Base-by-base conservation (phyloP, 768 basidiomycete species). In the Mycena chlorophos region DNA sequence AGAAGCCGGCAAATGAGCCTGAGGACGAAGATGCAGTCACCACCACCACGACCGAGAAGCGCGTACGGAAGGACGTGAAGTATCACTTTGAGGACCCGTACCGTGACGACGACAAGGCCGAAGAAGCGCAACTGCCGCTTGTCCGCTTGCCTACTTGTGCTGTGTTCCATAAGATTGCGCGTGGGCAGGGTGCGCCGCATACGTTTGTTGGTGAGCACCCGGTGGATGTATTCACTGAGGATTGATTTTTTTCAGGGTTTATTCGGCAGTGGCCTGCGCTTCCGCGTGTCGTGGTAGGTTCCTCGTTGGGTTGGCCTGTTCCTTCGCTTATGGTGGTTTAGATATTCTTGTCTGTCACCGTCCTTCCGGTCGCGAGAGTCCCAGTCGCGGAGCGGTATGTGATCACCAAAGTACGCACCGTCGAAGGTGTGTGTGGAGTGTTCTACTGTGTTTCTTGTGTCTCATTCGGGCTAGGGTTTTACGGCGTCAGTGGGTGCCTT, bases 201-300 rank as follows among this genome's bases (percentile, higher is more conserved):
- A 80, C 83, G 0, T 89, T 88, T 57, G 74, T 78, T 48, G 76
- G 80, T 79, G 52, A 52, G 64, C 63, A 39, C 17, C 5, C n/a
- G 49, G 4, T n/a, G 28, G 22, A 22, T 1, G 8, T 27, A 39
- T 4, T 22, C 6, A 29, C 29, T 29, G 23, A 16, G n/a, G n/a
- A 47, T 52, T 14, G 38, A 47, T 47, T 26, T 53, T 17, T 3
- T 27, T 20, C 46, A 75, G 83, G 80, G 1, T 85, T 87, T 65
- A 71, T 87, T 27, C 76, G 80, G 3, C 85, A 82, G 63, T 85
- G 85, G 82, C 86, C 86, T 20, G 79, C 85, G 17, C 74, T 89
- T n/a, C 87, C 87, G 29, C 74, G 78, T 2, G 78, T 88, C 25
- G 79, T 85, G 17, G 85, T 85, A 61, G 60, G 82, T 77, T 23